phyloP scores from a whole-genome alignment of 352 stramenopile species.

The Globisporangium radiosum region DNA sequence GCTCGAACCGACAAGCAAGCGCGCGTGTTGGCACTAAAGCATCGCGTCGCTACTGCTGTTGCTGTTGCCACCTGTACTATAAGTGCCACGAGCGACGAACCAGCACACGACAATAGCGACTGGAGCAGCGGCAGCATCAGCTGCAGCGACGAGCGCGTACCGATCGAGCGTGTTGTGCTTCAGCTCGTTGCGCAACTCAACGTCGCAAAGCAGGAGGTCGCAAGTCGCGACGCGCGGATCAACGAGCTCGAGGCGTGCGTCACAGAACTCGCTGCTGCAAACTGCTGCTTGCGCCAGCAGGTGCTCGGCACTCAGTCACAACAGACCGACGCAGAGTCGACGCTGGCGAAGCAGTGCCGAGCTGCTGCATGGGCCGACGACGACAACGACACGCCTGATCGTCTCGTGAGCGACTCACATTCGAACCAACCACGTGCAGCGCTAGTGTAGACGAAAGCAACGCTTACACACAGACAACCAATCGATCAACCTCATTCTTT shows the following conservation, averaged over 20 bases:
- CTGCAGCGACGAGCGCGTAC: slow-evolving; percentile 18
- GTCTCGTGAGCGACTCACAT: neutral
- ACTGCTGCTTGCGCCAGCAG: slow-evolving; percentile 1
- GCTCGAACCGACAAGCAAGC: neutral
- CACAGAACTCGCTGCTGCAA: slow-evolving; percentile 13
- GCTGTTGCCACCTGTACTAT: neutral
- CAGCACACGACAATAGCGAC: slow-evolving; percentile 1
- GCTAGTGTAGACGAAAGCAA: neutral
- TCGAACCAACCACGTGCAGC: slow-evolving; percentile 6
- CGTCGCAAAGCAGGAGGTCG: neutral
- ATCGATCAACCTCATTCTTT: too few species aligned
- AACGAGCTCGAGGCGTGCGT: slow-evolving; percentile 19
- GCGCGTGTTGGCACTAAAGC: slow-evolving; percentile 6
- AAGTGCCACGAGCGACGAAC: neutral
- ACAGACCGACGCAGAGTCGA: neutral
- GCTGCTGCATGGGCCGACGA: too few species aligned
- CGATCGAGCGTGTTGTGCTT: slow-evolving; percentile 25
- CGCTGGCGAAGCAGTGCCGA: too few species aligned
- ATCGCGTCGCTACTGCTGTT: neutral
- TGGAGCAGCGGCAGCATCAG: slow-evolving; percentile 12
- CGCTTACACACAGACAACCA: too few species aligned
- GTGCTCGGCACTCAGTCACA: neutral
- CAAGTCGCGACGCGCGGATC: slow-evolving; percentile 17
- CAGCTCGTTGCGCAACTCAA: slow-evolving; percentile 22
- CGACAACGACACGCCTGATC: too few species aligned